A percentile compares a stretch with the other conserved stretches of the same genome.
These are phyloP conservation scores for Aspergillus persii DNA, from an alignment of 2,329 filamentous ascomycete species.

Conservation along the genomic window DNA sequence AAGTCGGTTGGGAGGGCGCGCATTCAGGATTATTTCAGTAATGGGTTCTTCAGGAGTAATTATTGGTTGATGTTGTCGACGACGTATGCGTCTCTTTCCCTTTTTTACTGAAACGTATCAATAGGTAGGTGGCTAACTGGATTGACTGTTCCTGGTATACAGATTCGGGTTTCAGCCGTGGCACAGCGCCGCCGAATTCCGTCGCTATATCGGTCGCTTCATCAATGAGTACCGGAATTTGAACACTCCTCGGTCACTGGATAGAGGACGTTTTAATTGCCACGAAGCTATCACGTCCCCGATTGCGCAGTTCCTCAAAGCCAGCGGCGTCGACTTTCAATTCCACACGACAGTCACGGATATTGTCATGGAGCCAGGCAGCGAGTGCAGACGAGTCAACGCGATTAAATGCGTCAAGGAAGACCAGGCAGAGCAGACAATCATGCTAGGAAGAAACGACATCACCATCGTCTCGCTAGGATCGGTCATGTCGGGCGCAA, in stretches of 20 bases:
- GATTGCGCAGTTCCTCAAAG: constrained; percentile 22
- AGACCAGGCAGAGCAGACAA: constrained; percentile 14
- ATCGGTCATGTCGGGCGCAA: constrained; percentile 38
- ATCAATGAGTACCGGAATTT: constrained; percentile 21
- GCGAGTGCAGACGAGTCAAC: constrained; percentile 21
- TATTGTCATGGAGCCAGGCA: constrained; percentile 18
- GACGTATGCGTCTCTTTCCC: constrained; percentile 11
- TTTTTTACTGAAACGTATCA: not conserved
- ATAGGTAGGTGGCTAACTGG: not conserved
- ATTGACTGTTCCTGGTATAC: no score
- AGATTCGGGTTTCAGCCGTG: constrained; percentile 29
- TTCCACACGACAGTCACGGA: constrained; percentile 26
- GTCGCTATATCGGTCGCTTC: constrained; percentile 22
- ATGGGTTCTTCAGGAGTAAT: constrained; percentile 23
- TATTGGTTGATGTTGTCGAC: constrained; percentile 28
- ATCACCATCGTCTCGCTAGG: constrained; percentile 43
- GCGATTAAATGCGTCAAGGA: constrained; percentile 22
- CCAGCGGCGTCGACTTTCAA: constrained; percentile 26
- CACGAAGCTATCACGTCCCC: constrained; percentile 27
- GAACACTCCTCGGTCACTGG: constrained; percentile 15
- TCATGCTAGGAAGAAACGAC: constrained; percentile 30
- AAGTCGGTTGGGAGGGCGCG: constrained; percentile 15
- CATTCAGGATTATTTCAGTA: constrained; percentile 16
- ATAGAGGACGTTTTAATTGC: constrained; percentile 23
- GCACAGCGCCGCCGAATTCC: constrained; percentile 31